Base-by-base conservation (phyloP, 2,329 filamentous ascomycete species). In the Neonectria punicea region DNA sequence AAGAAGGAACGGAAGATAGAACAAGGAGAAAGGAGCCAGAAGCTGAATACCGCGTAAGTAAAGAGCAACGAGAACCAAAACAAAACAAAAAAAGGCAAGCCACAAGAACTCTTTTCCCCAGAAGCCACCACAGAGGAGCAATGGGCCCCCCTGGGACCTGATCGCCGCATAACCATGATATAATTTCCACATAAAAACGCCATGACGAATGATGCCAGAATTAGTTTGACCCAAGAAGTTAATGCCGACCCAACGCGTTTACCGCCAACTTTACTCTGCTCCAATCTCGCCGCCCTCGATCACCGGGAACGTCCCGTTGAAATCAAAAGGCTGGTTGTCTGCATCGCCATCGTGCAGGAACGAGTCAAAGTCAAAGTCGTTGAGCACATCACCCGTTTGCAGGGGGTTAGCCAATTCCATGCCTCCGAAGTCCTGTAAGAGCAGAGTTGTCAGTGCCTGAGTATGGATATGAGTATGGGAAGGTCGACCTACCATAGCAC, bases 331-430 rank as follows among this genome's bases (percentile, higher is more conserved):
- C 47, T 79, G 77, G 46, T 80, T 80, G 44, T 83, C 84, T 36
- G 78, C 81, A 51, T 85, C 85, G 65, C 83, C 81, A 64, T 85
- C 83, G 67, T 91, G 87, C 8, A 91, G 80, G 80, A 91, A 91
- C 2, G 89, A 90, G 76, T 91, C 89, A 70, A 91, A 83, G 67
- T 91, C 89, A 71, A 91, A 91, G 68, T 90, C 89, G 71, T 87
- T 88, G 53, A 91, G 81, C 39, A 90, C 88, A 73, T 90, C 85
- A 58, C 79, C 79, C 6, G 83, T 82, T 65, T 82, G 81, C 28
- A 85, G 76, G 2, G 87, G 85, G 67, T 89, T 87, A 59, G 84
- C 82, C 74, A 89, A 86, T 61, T 86, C 86, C 78, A 90, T 83
- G 44, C 70, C 57, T 49, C 74, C 75, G 63, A 87, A 87, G 62